Percentiles rank a stretch among this genome's conserved stretches.
Evolutionary conservation across 129 eudicot species (phyloP).

Genomic region (Glebionis coronaria): DNA sequence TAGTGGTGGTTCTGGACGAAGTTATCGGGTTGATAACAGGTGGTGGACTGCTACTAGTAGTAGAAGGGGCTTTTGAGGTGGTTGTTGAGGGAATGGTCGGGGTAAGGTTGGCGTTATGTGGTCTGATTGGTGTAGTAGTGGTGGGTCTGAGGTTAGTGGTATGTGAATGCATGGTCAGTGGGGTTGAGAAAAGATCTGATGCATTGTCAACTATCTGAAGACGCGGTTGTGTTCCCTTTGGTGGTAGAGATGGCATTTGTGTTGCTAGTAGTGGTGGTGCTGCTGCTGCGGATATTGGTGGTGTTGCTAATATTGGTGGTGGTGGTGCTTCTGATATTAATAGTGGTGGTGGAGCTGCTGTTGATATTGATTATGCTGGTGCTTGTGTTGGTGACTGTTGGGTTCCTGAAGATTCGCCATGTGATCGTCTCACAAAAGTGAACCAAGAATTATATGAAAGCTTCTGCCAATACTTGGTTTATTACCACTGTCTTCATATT

Average conservation of each 20-base stretch:
- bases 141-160: constrained; percentile 3
- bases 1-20: too few species aligned
- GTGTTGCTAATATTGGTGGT: neutral
- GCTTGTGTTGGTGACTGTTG: constrained; percentile 30
- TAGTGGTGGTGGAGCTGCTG: neutral
- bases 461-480: constrained; percentile 60
- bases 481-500: constrained; percentile 42
- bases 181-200: constrained; percentile 40
- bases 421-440: constrained; percentile 33
- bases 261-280: neutral
- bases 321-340: too few species aligned
- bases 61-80: too few species aligned
- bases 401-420: constrained; percentile 26
- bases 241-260: neutral
- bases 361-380: too few species aligned
- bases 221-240: constrained; percentile 21
- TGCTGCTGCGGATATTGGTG: neutral
- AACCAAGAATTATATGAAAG: constrained; percentile 32
- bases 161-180: constrained; percentile 27
- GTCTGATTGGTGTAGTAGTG: neutral
- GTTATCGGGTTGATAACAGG: too few species aligned
- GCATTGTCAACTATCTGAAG: constrained; percentile 50
- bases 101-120: neutral
- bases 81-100: too few species aligned
- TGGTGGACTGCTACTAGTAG: too few species aligned